Percentiles rank a stretch among this genome's conserved stretches.
phyloP scores from a whole-genome alignment of 2,329 filamentous ascomycete species.

The Trichoderma atroviride region DNA sequence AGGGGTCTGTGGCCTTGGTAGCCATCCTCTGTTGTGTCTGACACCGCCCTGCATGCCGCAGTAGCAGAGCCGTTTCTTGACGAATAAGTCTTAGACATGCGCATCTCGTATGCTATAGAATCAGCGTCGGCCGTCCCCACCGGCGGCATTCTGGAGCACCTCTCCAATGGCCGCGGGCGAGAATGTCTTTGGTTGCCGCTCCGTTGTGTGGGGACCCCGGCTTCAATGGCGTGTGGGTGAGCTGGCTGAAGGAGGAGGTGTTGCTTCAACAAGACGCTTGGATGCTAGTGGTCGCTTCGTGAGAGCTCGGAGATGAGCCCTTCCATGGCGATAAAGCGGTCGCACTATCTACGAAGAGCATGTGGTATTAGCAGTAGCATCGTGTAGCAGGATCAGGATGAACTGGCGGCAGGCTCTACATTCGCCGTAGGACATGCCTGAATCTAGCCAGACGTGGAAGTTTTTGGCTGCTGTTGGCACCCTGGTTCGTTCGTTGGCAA shows the following conservation, averaged over 20 bases:
- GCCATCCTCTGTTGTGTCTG: background rate
- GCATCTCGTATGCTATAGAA: background rate
- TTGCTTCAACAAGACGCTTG: background rate
- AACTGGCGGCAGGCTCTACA: background rate
- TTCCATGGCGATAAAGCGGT: background rate
- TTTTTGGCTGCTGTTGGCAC: slow-evolving; percentile 18
- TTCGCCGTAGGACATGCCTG: background rate
- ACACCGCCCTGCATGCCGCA: background rate
- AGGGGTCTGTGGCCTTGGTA: background rate
- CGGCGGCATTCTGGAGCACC: background rate
- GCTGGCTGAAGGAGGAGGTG: background rate
- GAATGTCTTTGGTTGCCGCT: slow-evolving; percentile 14
- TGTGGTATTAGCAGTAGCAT: background rate
- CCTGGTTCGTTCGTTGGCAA: slow-evolving; percentile 19
- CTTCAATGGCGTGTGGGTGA: slow-evolving; percentile 6
- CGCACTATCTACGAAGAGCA: background rate
- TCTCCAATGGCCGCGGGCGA: slow-evolving; percentile 23
- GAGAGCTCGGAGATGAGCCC: slow-evolving; percentile 11
- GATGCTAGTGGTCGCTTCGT: background rate
- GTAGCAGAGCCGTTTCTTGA: background rate
- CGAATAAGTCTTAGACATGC: slow-evolving; percentile 22
- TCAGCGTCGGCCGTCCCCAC: background rate
- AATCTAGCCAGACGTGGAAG: background rate
- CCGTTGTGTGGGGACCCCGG: slow-evolving; percentile 26
- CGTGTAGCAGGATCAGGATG: background rate